Evolutionary conservation across 805 yeast species (phyloP), one percentile per base, ranked within the genome.

Genomic region (Kodamaea laetipori): DNA sequence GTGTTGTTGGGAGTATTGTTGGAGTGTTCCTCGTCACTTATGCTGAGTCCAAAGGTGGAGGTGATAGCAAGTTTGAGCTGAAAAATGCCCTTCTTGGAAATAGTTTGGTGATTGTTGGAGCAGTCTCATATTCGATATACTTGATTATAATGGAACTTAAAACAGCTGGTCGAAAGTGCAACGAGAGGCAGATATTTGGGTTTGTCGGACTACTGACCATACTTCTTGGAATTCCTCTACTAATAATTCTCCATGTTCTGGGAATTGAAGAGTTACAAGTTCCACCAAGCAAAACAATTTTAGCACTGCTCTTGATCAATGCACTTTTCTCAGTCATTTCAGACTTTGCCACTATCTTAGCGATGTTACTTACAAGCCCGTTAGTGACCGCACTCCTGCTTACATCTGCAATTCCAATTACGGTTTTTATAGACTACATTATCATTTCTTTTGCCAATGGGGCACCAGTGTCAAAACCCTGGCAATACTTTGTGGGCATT

Each of bases 301-400:
- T 67, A 11, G 47, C 64, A 11, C 55, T 63, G 57, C 56, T 78
- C 1, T 27, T 72, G 0, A 45, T 66, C 34, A 68, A 75, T 45
- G 78, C 80, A 0, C 50, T 75, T 3, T 64, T 75, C 27, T 70
- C 77, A 7, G 71, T 73, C 13, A 53, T 74, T 5, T 76, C 81
- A 0, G 83, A 78, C 50, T 78, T 71, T 48, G 64, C 67, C 25
- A 72, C 78, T 1, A 68, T 77, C n/a, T 52, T 76, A 10, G 80
- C 82, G 6, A 67, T 76, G 63, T 55, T 78, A 15, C 61, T 77
- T 30, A 78, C 82, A 1, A 75, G 80, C 37, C 83, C 83, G 0
- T 64, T 78, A 44, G 69, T 77, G 11, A 71, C 79, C 2, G 67
- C 81, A 3, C 60, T 78, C 28, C 75, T 81, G 3, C 57, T 78